phyloP scores from a whole-genome alignment of 2,329 filamentous ascomycete genomes.

The Cordyceps cicadae region DNA sequence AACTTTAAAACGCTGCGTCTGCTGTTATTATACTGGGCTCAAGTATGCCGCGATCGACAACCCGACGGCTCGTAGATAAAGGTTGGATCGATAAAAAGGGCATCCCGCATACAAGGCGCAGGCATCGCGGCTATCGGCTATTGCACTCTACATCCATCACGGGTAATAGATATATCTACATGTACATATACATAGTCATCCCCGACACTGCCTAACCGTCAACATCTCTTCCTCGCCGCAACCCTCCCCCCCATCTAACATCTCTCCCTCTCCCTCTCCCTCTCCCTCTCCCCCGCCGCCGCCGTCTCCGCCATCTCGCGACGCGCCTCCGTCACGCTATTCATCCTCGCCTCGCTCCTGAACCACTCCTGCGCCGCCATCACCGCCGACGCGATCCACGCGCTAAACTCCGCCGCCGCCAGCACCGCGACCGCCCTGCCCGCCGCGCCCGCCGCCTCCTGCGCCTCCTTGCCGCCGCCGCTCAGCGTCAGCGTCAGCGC shows the following conservation, averaged over 20 bases:
- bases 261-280: background rate
- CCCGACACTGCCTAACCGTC: no score
- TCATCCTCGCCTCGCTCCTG: constrained; percentile 29
- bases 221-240: background rate
- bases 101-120: no score
- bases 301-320: constrained; percentile 31
- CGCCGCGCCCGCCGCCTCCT: constrained; percentile 30
- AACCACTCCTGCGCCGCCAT: constrained; percentile 41
- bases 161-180: no score
- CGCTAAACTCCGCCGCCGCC: constrained; percentile 42
- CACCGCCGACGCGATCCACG: constrained; percentile 43
- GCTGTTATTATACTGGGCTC: no score
- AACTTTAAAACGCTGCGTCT: no score
- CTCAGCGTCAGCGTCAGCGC: constrained; percentile 50
- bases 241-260: background rate
- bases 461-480: constrained; percentile 30
- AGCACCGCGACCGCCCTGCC: constrained; percentile 46
- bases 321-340: constrained; percentile 19
- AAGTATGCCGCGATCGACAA: no score
- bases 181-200: no score
- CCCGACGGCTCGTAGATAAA: no score
- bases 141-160: no score
- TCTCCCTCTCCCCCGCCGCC: no score
- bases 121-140: no score
- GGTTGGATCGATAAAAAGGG: no score